Conservation (phyloP, 495 filamentous ascomycete genomes). For the Neurospora intermedia region DNA sequence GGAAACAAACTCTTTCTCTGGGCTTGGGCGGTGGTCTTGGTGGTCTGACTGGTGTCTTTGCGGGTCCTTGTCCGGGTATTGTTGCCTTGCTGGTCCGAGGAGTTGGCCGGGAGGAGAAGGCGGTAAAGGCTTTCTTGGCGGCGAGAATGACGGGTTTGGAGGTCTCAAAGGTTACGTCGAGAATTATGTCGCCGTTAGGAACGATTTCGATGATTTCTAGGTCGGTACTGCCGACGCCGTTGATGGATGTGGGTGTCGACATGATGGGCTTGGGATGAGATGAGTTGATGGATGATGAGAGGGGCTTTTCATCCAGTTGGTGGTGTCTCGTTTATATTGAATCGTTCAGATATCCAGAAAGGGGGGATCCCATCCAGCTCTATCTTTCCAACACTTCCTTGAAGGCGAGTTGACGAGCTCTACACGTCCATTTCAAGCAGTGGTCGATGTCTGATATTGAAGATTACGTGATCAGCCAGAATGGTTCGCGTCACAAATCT, state of each 20-base stretch:
- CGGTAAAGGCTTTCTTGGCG: background rate
- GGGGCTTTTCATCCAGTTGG: background rate
- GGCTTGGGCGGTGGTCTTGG: slow-evolving; percentile 18
- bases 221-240: background rate
- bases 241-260: background rate
- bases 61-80: background rate
- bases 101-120: background rate
- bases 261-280: background rate
- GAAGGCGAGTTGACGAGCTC: background rate
- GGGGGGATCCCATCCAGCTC: background rate
- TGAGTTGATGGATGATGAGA: background rate
- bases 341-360: background rate
- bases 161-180: slow-evolving; percentile 44
- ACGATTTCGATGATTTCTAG: slow-evolving; percentile 33
- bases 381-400: background rate
- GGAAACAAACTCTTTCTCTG: slow-evolving; percentile 24
- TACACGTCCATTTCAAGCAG: background rate
- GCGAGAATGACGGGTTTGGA: slow-evolving; percentile 16
- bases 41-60: slow-evolving; percentile 15
- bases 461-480: background rate
- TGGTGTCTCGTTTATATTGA: background rate
- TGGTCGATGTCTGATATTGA: background rate
- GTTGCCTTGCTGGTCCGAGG: slow-evolving; percentile 7
- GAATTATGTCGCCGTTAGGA: slow-evolving; percentile 42
- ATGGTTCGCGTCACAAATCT: background rate